Conservation (phyloP, 2,329 filamentous ascomycete species). For the Penicillium capsulatum region DNA sequence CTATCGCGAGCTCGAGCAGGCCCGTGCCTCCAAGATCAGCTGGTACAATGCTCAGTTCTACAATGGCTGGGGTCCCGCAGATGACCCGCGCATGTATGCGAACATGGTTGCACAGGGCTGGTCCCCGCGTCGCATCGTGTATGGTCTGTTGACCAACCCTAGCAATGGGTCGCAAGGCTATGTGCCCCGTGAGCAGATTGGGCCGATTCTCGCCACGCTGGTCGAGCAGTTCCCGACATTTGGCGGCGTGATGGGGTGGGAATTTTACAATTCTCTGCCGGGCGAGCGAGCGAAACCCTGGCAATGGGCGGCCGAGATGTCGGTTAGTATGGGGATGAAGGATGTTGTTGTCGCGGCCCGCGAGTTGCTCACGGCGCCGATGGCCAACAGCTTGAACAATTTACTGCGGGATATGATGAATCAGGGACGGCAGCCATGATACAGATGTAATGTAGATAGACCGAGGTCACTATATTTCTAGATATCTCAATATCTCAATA, state of each 20-base stretch:
- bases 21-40: conserved; percentile 61
- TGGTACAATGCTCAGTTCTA: conserved; percentile 96
- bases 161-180: conserved; percentile 63
- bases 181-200: conserved; percentile 57
- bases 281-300: conserved; percentile 61
- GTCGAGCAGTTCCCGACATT: conserved; percentile 62
- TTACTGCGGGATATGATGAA: conserved; percentile 30
- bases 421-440: conserved; percentile 13
- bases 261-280: conserved; percentile 81
- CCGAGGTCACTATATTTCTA: background rate
- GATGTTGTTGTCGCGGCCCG: conserved; percentile 33
- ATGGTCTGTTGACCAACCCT: conserved; percentile 76
- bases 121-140: conserved; percentile 67
- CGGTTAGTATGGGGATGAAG: conserved; percentile 46
- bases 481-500: background rate
- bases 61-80: conserved; percentile 75
- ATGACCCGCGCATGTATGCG: conserved; percentile 45
- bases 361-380: conserved; percentile 26
- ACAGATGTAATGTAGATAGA: background rate
- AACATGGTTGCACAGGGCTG: conserved; percentile 56
- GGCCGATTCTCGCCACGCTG: conserved; percentile 55
- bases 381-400: conserved; percentile 32
- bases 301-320: conserved; percentile 73
- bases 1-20: conserved; percentile 69
- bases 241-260: conserved; percentile 91